Percentiles rank a stretch among this genome's conserved stretches.
phyloP scores from a whole-genome alignment of 116 monocot species.

The Thalassia testudinum region DNA sequence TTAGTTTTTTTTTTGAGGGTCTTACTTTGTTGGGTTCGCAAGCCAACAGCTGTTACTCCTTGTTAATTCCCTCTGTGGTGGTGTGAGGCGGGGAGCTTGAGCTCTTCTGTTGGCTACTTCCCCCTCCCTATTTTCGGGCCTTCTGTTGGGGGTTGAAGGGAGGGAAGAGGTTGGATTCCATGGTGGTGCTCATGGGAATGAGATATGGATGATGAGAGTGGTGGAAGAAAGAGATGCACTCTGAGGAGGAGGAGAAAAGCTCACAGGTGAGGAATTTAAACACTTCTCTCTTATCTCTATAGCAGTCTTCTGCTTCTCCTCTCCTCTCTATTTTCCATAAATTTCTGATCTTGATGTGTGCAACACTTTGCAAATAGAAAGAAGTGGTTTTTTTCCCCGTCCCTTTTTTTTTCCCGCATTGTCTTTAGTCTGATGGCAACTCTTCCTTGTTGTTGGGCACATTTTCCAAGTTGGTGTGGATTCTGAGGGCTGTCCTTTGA shows the following conservation, averaged over 20 bases:
- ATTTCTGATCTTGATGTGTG: background rate
- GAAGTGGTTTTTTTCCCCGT: too few species aligned
- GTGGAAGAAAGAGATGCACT: conserved; percentile 14
- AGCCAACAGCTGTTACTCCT: conserved; percentile 4
- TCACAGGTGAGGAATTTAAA: conserved; percentile 11
- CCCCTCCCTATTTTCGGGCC: background rate
- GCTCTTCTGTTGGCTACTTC: background rate
- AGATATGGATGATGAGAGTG: conserved; percentile 4
- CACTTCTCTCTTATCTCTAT: background rate
- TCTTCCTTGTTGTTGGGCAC: too few species aligned
- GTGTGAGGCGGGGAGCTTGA: background rate
- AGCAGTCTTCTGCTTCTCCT: background rate
- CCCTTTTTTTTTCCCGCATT: too few species aligned
- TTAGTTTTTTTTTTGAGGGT: conserved; percentile 10
- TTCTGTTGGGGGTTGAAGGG: background rate
- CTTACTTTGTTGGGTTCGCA: conserved; percentile 11
- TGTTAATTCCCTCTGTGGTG: conserved; percentile 1
- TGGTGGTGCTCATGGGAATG: conserved; percentile 8
- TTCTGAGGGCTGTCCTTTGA: too few species aligned
- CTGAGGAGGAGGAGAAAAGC: conserved; percentile 6
- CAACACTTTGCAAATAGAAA: too few species aligned
- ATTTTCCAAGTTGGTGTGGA: too few species aligned
- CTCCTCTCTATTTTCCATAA: background rate
- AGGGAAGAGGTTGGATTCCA: background rate
- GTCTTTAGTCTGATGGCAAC: too few species aligned